Base-by-base conservation (phyloP, 306 rosid species). In the Neltuma alba region DNA sequence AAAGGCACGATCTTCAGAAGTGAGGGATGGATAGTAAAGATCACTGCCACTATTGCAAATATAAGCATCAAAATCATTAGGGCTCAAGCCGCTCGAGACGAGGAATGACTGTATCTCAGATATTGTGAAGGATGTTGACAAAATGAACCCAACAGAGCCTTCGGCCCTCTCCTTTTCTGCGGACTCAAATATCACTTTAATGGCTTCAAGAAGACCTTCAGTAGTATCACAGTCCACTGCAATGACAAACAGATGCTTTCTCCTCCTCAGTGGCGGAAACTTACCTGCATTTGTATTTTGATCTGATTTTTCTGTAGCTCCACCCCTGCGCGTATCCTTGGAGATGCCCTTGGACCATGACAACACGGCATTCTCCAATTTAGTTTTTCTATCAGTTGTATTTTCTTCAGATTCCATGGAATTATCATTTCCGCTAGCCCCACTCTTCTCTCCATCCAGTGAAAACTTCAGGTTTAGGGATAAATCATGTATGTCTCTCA, bases 11-110 rank as follows among this genome's bases (percentile, higher is more conserved):
- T 89, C 98, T 74, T 90, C 98, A n/a, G 89, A 76, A 85, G 83
- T 88, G 69, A 85, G 86, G 64, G 99, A 95, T 60, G 99, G 92
- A 85, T 96, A 96, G 82, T 89, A 93, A 36, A 96, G 98, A 83
- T 96, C 99, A 85, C 99, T 96, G 81, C 99, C 99, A 86, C 97
- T 93, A 67, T 93, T 93, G 83, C 99, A 96, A 73, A 96, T 89
- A 92, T 89, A 96, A 61, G 99, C 99, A 86, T 96, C 99, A 79
- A 96, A 96, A 75, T 91, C 98, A 79, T 20, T 86, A 62, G 97
- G 98, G 80, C 85, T 87, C 86, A 89, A 89, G 37, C 93, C 91
- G 23, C 97, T 93, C 33, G 97, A 86, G 71, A 52, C 82, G 80
- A 96, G 87, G 83, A 91, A 91, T 80, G 97, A 93, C 78, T 87